Evolutionary conservation across 164 flowering plant species (phyloP).

Genomic region (Nymphaea colorata): DNA sequence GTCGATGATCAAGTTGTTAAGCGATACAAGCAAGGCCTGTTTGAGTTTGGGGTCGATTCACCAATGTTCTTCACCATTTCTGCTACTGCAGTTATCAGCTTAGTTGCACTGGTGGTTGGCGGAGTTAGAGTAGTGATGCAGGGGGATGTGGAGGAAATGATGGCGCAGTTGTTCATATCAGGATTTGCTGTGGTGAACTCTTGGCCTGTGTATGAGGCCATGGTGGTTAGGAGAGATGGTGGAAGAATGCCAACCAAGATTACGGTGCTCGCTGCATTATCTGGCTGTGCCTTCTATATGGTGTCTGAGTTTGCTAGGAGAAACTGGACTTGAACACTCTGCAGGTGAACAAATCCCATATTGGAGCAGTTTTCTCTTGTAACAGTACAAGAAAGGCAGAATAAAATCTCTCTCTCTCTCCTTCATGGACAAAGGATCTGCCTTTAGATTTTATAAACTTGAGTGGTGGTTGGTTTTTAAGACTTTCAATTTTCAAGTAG

Average conservation of each 20-base stretch:
- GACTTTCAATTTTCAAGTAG: too few relatives aligned
- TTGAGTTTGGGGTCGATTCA: conserved; percentile 57
- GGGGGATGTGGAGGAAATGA: conserved; percentile 12
- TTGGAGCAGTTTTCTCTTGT: too few relatives aligned
- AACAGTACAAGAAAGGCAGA: too few relatives aligned
- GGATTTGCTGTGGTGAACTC: conserved; percentile 42
- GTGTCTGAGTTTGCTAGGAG: not conserved
- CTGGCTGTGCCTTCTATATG: conserved; percentile 11
- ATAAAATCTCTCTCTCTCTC: too few relatives aligned
- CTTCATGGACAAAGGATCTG: too few relatives aligned
- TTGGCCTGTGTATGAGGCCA: conserved; percentile 60
- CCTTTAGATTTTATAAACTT: too few relatives aligned
- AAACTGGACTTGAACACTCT: too few relatives aligned
- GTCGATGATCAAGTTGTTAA: conserved; percentile 37
- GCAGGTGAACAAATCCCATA: too few relatives aligned
- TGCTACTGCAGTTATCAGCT: conserved; percentile 37
- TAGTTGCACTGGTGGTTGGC: conserved; percentile 26
- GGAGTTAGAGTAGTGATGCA: conserved; percentile 2
- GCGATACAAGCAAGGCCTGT: conserved; percentile 39
- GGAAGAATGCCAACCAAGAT: conserved; percentile 34
- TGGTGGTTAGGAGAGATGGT: conserved; percentile 38
- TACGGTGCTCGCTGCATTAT: conserved; percentile 14
- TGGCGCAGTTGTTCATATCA: conserved; percentile 24
- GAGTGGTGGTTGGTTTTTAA: too few relatives aligned
- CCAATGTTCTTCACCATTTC: conserved; percentile 56